phyloP scores from a whole-genome alignment of 805 yeast species.

The Nakazawaea ambrosiae region DNA sequence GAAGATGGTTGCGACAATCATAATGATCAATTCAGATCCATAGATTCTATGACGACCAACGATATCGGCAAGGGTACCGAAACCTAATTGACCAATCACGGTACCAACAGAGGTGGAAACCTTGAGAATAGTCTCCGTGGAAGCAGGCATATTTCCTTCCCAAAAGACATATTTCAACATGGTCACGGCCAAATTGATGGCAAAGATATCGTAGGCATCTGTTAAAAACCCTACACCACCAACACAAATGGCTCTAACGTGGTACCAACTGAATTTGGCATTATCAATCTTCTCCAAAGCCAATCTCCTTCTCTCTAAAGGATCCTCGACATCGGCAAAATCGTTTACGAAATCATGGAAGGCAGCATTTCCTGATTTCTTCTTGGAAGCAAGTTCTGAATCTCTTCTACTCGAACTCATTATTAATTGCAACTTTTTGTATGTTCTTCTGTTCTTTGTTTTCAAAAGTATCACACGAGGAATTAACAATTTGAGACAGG shows the following conservation, averaged over 20 bases:
- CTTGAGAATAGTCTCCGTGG: conserved; percentile 63
- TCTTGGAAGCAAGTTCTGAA: background rate
- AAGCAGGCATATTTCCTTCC: conserved; percentile 48
- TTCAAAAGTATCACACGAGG: conserved; percentile 6
- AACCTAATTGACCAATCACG: conserved; percentile 71
- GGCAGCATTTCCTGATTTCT: conserved; percentile 47
- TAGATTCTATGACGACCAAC: conserved; percentile 74
- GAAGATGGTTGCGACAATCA: conserved; percentile 61
- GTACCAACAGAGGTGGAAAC: conserved; percentile 86
- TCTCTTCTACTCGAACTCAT: background rate
- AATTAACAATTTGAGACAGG: conserved; percentile 1
- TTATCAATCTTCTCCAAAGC: conserved; percentile 53
- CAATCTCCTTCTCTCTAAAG: conserved; percentile 51
- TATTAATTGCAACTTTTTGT: too few relatives aligned
- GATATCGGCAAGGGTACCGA: conserved; percentile 66
- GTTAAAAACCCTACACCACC: conserved; percentile 85
- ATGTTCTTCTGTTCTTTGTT: background rate
- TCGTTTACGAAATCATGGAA: conserved; percentile 49
- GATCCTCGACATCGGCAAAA: conserved; percentile 50
- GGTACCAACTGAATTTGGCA: conserved; percentile 55
- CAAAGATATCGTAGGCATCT: conserved; percentile 79
- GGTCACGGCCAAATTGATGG: conserved; percentile 66
- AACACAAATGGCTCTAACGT: conserved; percentile 47
- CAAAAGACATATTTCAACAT: conserved; percentile 69
- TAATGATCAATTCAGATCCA: conserved; percentile 70